phyloP scores from a whole-genome alignment of 73 alveolate genomes.

The Paramecium tetraurelia region DNA sequence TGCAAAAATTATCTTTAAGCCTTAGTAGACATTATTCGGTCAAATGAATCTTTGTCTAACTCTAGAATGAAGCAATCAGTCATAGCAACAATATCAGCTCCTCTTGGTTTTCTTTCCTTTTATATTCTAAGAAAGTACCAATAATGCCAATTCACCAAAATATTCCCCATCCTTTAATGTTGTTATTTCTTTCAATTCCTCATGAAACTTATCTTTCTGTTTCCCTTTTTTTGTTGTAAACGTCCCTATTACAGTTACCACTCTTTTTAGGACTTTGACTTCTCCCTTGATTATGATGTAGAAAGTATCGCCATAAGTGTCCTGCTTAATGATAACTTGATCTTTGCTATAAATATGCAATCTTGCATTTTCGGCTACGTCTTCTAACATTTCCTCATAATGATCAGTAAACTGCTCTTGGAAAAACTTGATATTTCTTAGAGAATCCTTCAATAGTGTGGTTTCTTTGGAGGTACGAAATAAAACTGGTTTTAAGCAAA shows the following conservation, averaged over 20 bases:
- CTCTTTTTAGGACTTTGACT: neutral
- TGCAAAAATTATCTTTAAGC: slow-evolving; percentile 26
- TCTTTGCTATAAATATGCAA: neutral
- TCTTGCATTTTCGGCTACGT: slow-evolving; percentile 34
- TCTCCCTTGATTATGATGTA: slow-evolving; percentile 5
- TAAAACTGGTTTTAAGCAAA: slow-evolving; percentile 1
- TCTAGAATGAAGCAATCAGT: neutral
- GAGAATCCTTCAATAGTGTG: neutral
- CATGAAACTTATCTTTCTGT: slow-evolving; percentile 19
- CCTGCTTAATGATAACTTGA: neutral
- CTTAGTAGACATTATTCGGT: slow-evolving; percentile 44
- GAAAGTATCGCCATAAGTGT: slow-evolving; percentile 37
- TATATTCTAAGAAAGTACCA: neutral
- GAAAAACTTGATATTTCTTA: neutral
- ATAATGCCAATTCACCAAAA: slow-evolving; percentile 37
- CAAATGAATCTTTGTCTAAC: slow-evolving; percentile 42
- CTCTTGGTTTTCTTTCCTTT: slow-evolving; percentile 49
- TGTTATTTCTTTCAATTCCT: slow-evolving; percentile 20
- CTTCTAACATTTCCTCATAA: slow-evolving; percentile 46
- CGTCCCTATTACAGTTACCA: neutral
- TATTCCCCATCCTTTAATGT: slow-evolving; percentile 9
- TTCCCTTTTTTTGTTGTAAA: neutral
- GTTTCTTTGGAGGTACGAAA: neutral
- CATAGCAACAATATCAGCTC: slow-evolving; percentile 1
- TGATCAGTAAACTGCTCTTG: slow-evolving; percentile 36